Evolutionary conservation across 1,139 yeast genomes (phyloP).

Genomic region (Meyerozyma sp.): DNA sequence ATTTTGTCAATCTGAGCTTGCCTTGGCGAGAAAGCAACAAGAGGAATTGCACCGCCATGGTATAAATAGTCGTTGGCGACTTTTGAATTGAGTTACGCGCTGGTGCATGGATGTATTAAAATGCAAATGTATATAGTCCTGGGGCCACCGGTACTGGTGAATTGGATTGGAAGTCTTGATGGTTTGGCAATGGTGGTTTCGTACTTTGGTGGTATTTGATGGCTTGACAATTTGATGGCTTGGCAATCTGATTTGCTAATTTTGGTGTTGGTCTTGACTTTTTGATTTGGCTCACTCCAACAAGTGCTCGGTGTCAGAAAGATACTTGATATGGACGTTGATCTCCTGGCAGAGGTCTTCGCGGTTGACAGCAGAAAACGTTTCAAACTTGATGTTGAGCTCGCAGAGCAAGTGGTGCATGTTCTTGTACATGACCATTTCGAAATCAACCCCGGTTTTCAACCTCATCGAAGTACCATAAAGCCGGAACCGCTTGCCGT

Average conservation of each 20-base stretch:
- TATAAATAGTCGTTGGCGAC: background rate
- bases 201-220: too few relatives aligned
- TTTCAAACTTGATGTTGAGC: constrained; percentile 37
- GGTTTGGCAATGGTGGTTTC: too few relatives aligned
- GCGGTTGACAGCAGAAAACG: constrained; percentile 41
- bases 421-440: constrained; percentile 54
- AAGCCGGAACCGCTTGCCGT: constrained; percentile 43
- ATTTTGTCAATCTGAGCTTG: constrained; percentile 84
- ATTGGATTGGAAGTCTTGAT: too few relatives aligned
- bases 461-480: constrained; percentile 51
- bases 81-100: background rate
- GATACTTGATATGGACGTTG: constrained; percentile 35
- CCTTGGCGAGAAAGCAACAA: constrained; percentile 90
- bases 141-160: too few relatives aligned
- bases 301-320: constrained; percentile 26
- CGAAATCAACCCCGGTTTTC: constrained; percentile 55
- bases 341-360: constrained; percentile 46
- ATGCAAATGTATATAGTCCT: background rate
- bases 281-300: constrained; percentile 9
- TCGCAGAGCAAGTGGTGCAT: constrained; percentile 57
- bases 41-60: constrained; percentile 72
- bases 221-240: too few relatives aligned
- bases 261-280: too few relatives aligned
- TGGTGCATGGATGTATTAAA: background rate
- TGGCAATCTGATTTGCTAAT: too few relatives aligned